These are phyloP conservation scores for Ophidiomyces ophidiicola DNA, from an alignment of 2,329 filamentous ascomycete species.

Conservation along the genomic window DNA sequence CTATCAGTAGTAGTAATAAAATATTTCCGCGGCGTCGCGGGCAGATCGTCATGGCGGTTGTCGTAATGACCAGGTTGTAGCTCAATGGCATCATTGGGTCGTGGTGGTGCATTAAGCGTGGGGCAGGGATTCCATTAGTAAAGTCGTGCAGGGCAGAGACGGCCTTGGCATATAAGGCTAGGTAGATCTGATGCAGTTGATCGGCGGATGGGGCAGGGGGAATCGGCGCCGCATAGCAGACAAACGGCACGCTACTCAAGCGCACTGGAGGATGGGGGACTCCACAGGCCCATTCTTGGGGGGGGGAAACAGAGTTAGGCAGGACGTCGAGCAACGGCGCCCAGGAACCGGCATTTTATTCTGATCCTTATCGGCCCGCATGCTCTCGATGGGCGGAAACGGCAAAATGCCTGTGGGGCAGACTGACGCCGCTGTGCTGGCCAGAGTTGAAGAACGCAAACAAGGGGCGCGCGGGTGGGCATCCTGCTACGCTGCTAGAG, in stretches of 20 bases:
- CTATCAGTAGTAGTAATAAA: slow-evolving; percentile 29
- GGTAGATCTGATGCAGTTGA: slow-evolving; percentile 28
- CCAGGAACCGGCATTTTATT: slow-evolving; percentile 28
- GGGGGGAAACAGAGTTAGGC: background rate
- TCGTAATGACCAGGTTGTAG: slow-evolving; percentile 49
- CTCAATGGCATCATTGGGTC: slow-evolving; percentile 35
- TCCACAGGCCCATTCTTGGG: slow-evolving; percentile 1
- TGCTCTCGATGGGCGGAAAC: slow-evolving; percentile 37
- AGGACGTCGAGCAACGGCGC: slow-evolving; percentile 36
- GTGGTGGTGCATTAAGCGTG: slow-evolving; percentile 11
- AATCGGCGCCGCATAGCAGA: slow-evolving; percentile 37
- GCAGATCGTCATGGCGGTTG: slow-evolving; percentile 41
- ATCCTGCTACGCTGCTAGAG: slow-evolving; percentile 31
- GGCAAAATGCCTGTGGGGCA: slow-evolving; percentile 38
- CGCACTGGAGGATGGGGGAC: slow-evolving; percentile 20
- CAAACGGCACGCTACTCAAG: slow-evolving; percentile 38
- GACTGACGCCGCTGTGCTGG: slow-evolving; percentile 37
- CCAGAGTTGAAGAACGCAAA: slow-evolving; percentile 42
- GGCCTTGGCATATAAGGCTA: slow-evolving; percentile 30
- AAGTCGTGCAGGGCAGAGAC: slow-evolving; percentile 7
- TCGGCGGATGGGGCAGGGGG: slow-evolving; percentile 30
- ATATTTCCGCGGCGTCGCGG: slow-evolving; percentile 37
- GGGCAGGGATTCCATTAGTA: background rate
- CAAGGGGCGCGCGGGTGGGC: slow-evolving; percentile 20
- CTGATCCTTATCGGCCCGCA: slow-evolving; percentile 18